Percentiles rank a stretch among this genome's conserved stretches.
These are phyloP conservation scores for Ogataea ramenticola DNA, from an alignment of 805 yeast genomes.

Conservation along the genomic window DNA sequence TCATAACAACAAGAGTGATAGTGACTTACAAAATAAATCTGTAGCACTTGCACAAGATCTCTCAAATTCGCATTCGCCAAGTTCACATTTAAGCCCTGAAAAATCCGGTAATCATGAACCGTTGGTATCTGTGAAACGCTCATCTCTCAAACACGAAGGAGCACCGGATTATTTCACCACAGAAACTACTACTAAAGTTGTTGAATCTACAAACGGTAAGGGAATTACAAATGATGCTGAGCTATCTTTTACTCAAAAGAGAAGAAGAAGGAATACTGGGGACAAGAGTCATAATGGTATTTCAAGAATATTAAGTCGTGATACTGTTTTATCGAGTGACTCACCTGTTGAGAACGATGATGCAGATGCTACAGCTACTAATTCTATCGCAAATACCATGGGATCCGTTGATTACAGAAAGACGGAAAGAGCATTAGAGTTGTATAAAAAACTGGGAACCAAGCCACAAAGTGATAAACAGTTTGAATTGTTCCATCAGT, in stretches of 20 bases:
- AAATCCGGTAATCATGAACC: too few species aligned
- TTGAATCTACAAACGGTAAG: background rate
- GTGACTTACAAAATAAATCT: background rate
- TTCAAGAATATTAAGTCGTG: background rate
- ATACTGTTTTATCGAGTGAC: background rate
- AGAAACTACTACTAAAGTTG: background rate
- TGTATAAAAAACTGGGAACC: slow-evolving; percentile 14
- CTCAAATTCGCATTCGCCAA: background rate
- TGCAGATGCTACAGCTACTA: background rate
- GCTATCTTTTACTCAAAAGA: background rate
- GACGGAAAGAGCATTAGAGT: background rate
- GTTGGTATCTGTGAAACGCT: background rate
- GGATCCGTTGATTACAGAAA: background rate
- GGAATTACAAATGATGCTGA: background rate
- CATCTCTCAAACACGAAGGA: background rate
- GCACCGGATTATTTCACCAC: background rate
- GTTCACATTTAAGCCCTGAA: background rate
- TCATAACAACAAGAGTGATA: background rate
- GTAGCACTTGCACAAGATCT: background rate
- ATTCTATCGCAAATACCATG: background rate
- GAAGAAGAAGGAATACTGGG: background rate
- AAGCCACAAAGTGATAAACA: slow-evolving; percentile 40
- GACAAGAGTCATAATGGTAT: background rate
- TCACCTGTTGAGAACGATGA: background rate
- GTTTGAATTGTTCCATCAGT: slow-evolving; percentile 53